Base-by-base conservation (phyloP, 140 eudicot species). In the Senecio squalidus region DNA sequence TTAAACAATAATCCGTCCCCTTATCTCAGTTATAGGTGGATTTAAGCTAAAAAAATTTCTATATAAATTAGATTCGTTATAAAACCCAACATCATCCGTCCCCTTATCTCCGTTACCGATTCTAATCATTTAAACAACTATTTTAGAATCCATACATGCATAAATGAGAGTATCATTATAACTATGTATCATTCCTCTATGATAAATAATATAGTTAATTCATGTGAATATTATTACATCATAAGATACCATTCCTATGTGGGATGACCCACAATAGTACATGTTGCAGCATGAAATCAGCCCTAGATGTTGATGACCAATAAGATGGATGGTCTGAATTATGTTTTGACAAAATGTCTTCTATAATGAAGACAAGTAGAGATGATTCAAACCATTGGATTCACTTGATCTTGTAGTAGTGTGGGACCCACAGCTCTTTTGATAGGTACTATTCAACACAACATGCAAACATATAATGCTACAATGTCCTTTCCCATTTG, bases 391-490 rank as follows among this genome's bases (percentile, higher is more conserved):
- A 26, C 71, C 75, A 44, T 63, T 34, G 58, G 77, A 76, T 77
- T 34, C 24, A 58, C 47, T 58, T 65, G 66, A 33, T 64, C 38
- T 57, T 27, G 51, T 34, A 69, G 55, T 39, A 41, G 57, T 17
- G 34, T 54, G 15, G 69, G 74, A 36, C 73, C 76, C 73, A 57
- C 61, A 2, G 28, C 25, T 5, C 34, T 20, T 68, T 52, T 17
- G 76, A 71, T 27, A 55, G 80, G 72, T 68, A 72, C 79, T 64
- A 56, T 54, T 72, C 80, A 58, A 50, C 68, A 80, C 78, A 68
- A 68, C 52, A 68, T 72, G 75, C 53, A 71, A 61, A 51, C 74
- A 67, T 50, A 52, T 29, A 41, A 44, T 62, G 58, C 45, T 72
- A 68, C 67, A 24, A 9, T 21, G 54, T 21, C 29, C 69, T 63